Percentiles rank a stretch among this genome's conserved stretches.
These are phyloP conservation scores for Elsinoe ampelina DNA, from an alignment of 2,329 filamentous ascomycete genomes.

Conservation along the genomic window DNA sequence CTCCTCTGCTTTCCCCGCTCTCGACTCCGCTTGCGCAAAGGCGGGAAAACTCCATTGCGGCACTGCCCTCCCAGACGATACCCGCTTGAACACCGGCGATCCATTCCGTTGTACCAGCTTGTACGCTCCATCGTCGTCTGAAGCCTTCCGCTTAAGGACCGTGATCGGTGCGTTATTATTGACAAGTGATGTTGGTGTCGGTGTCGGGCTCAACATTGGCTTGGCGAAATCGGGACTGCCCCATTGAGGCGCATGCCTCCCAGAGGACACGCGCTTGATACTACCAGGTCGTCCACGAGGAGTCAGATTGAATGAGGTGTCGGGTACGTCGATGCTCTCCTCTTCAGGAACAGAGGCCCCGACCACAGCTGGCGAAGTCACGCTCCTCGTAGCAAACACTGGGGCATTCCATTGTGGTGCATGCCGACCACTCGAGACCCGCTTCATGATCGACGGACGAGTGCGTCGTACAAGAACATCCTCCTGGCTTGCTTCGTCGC, in stretches of 20 bases:
- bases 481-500: not conserved
- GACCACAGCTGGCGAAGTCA: not conserved
- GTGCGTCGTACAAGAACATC: not conserved
- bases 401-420: slow-evolving; percentile 1
- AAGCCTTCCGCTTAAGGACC: not conserved
- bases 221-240: not conserved
- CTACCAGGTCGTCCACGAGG: not conserved
- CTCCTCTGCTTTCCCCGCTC: not conserved
- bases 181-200: not conserved
- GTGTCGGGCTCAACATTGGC: not conserved
- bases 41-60: not conserved
- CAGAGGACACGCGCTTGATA: not conserved
- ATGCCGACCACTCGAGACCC: not conserved
- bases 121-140: not conserved
- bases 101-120: not conserved
- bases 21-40: not conserved
- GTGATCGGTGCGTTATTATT: not conserved
- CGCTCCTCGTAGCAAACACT: not conserved
- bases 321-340: not conserved
- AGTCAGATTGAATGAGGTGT: not conserved
- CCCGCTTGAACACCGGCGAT: not conserved
- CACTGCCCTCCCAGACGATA: not conserved
- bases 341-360: not conserved
- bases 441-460: not conserved
- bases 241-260: not conserved